These are phyloP conservation scores for Fomitopsis pinicola DNA, from an alignment of 1,284 basidiomycete species.

Conservation along the genomic window DNA sequence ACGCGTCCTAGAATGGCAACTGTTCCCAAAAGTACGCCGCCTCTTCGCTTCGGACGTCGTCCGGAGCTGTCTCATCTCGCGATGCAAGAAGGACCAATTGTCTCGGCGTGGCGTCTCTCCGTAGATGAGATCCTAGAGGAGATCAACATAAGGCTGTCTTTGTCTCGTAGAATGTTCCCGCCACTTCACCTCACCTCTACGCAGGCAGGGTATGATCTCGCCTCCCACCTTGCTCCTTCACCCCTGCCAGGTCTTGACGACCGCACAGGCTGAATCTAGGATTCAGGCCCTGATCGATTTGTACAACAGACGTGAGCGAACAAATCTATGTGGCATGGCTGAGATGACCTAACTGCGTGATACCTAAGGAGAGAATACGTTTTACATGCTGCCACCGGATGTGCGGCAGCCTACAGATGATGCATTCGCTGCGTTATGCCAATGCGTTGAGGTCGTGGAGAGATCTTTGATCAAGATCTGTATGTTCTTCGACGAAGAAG, in stretches of 20 bases:
- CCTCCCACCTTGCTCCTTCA: background rate
- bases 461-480: background rate
- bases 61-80: background rate
- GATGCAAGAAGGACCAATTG: background rate
- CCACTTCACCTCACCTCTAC: background rate
- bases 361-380: background rate
- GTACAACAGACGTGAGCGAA: background rate
- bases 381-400: background rate
- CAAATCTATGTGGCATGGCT: background rate
- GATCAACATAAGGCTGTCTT: background rate
- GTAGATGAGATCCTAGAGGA: background rate
- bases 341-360: background rate
- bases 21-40: background rate
- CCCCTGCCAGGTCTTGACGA: slow-evolving; percentile 3
- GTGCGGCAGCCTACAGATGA: background rate
- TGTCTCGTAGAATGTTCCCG: background rate
- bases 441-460: background rate
- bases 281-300: background rate
- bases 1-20: background rate
- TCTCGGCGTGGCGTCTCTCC: background rate
- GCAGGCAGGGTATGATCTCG: background rate
- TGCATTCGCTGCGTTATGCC: background rate
- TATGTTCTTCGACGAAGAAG: background rate
- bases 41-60: background rate
- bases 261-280: background rate